A percentile compares a stretch with the other conserved stretches of the same genome.
Conservation (phyloP, 1,284 basidiomycete genomes). For the Sporisorium graminicola region DNA sequence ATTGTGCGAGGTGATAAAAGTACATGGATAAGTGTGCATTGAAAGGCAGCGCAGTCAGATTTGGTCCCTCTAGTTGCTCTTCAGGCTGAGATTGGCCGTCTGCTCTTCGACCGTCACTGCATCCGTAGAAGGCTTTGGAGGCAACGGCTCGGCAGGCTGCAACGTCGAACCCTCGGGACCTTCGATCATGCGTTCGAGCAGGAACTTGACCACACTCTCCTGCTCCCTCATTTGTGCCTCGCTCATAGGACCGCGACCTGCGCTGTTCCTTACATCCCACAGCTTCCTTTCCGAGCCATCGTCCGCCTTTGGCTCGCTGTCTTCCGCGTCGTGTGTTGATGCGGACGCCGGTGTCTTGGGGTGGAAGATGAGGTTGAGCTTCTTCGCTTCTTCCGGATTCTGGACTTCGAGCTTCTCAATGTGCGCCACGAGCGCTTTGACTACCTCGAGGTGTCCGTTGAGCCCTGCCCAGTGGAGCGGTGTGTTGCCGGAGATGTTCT, state of each 20-base stretch:
- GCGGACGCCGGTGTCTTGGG: constrained; percentile 6
- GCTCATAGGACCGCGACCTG: constrained; percentile 67
- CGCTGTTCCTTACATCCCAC: constrained; percentile 67
- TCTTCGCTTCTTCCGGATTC: constrained; percentile 36
- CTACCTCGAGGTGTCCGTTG: constrained; percentile 63
- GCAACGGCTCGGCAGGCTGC: constrained; percentile 30
- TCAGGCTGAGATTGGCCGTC: constrained; percentile 29
- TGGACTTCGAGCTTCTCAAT: constrained; percentile 56
- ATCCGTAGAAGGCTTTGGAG: constrained; percentile 12
- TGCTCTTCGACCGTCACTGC: constrained; percentile 14
- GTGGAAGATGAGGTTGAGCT: constrained; percentile 40
- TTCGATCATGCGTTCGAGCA: constrained; percentile 58
- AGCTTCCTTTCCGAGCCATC: constrained; percentile 57
- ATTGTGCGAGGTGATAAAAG: constrained; percentile 1
- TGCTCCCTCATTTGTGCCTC: constrained; percentile 67
- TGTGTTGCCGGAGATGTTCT: constrained; percentile 66
- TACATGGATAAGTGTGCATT: constrained; percentile 23
- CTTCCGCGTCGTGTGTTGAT: constrained; percentile 15
- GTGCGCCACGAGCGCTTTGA: constrained; percentile 50
- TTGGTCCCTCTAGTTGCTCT: constrained; percentile 8
- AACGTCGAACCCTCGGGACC: constrained; percentile 32
- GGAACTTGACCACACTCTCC: constrained; percentile 63
- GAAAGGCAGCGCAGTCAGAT: neutral
- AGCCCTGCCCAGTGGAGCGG: constrained; percentile 68
- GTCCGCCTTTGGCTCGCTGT: constrained; percentile 23